Evolutionary conservation across 306 rosid genomes (phyloP), one percentile per base, ranked within the genome.

Genomic region (Myrica gale): DNA sequence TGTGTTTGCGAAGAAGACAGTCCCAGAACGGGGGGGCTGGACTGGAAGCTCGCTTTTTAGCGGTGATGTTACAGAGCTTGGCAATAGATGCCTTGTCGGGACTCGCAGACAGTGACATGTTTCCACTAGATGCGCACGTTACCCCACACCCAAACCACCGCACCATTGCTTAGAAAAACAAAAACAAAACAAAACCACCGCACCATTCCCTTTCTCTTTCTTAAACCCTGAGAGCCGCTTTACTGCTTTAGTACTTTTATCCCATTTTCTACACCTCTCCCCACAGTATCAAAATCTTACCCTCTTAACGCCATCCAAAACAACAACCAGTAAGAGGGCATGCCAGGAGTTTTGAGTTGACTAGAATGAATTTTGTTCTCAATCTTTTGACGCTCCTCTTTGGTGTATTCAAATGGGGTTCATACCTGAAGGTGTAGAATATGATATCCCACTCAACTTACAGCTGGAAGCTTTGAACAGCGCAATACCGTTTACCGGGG

Each of bases 41-140:
- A 9, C 21, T 37, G 13, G 47, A 55, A 79, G 76, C 69, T 77
- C 51, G 43, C 53, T 52, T 72, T 69, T 68, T 69, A 81, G 85
- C 84, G 84, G 87, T 87, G 81, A 80, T 26, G 60, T 62, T 62
- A 41, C 71, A 60, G 75, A 72, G 76, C 57, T 73, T n/a, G 89
- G 79, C 75, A 57, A 71, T 80, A 57, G 77, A 50, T 75, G 39
- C 65, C 69, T 82, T 89, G 89, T 87, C 89, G 73, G 78, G 47
- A 63, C 75, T 37, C 41, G 62, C 53, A 58, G 83, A 79, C 82
- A 62, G 19, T 76, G 87, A 83, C 81, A 78, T 74, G 83, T 78
- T 80, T 88, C 87, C 89, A 83, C 81, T 79, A 39, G 82, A 74
- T 79, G 84, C 62, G 79, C 90, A 84, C 90, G 79, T 72, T 86